Conservation (phyloP, 2,329 filamentous ascomycete species). For the Talaromyces sp. region DNA sequence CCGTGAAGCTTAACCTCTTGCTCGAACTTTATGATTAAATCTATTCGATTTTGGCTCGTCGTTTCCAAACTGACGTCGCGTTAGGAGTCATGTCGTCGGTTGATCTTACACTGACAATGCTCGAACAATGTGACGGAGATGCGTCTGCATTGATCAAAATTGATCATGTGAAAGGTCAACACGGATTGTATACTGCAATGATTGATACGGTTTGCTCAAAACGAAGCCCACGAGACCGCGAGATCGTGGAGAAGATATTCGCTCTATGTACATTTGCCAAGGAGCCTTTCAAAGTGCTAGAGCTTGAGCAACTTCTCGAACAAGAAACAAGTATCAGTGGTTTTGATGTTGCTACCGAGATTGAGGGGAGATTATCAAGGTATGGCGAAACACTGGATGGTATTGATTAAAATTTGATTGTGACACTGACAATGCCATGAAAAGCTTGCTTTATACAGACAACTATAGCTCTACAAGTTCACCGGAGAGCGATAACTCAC, state of each 20-base stretch:
- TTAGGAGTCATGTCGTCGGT: slow-evolving; percentile 10
- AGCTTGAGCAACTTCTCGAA: slow-evolving; percentile 12
- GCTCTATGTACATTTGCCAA: slow-evolving; percentile 10
- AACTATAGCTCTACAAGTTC: not conserved
- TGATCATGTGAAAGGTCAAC: slow-evolving; percentile 4
- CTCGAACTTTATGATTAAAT: not conserved
- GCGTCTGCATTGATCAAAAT: not conserved
- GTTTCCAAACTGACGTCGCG: not conserved
- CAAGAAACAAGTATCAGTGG: not conserved
- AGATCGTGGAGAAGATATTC: slow-evolving; percentile 12
- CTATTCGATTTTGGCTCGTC: not conserved
- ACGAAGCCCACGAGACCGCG: slow-evolving; percentile 3
- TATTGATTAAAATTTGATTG: too few species aligned
- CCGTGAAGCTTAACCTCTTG: not conserved
- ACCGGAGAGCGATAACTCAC: not conserved
- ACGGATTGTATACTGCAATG: slow-evolving; percentile 8
- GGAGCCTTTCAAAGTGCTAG: not conserved
- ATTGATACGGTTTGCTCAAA: slow-evolving; percentile 8
- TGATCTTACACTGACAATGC: slow-evolving; percentile 12
- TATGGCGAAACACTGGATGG: not conserved
- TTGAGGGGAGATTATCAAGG: slow-evolving; percentile 10
- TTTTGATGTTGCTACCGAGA: not conserved
- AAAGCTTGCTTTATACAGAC: slow-evolving; percentile 6
- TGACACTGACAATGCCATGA: not conserved
- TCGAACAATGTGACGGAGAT: slow-evolving; percentile 11